A percentile compares a stretch with the other conserved stretches of the same genome.
phyloP scores from a whole-genome alignment of 176 grass and related monocot genomes.

The Eleusine coracana region DNA sequence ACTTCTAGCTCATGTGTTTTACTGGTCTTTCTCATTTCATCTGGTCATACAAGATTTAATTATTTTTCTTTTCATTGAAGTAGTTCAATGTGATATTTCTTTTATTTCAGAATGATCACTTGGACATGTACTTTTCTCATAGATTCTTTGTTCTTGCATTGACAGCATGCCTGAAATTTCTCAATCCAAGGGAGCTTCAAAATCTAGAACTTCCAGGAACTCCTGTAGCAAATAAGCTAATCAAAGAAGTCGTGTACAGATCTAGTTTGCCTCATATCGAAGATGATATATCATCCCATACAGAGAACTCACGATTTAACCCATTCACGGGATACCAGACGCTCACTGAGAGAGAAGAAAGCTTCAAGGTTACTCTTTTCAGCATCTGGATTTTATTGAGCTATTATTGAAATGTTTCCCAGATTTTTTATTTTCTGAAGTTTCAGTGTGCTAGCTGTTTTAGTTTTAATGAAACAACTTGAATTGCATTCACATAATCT shows the following conservation, averaged over 20 bases:
- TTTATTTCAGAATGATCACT: constrained; percentile 16
- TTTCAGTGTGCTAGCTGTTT: constrained; percentile 14
- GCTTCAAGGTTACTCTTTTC: constrained; percentile 74
- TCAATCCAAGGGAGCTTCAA: constrained; percentile 57
- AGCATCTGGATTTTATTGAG: constrained; percentile 28
- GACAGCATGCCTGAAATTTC: constrained; percentile 78
- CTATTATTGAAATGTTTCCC: constrained; percentile 12
- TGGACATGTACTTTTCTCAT: constrained; percentile 35
- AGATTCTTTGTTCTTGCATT: constrained; percentile 40
- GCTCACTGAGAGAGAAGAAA: constrained; percentile 83
- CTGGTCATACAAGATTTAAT: neutral
- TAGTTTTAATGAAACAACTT: neutral
- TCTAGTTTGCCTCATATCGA: constrained; percentile 35
- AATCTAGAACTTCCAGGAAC: constrained; percentile 62
- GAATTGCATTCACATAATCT: neutral
- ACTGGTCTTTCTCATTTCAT: neutral
- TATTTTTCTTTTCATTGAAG: neutral
- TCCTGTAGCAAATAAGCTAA: constrained; percentile 37
- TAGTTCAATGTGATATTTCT: neutral
- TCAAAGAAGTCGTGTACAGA: constrained; percentile 68
- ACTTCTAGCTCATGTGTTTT: neutral
- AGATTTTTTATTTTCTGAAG: constrained; percentile 1
- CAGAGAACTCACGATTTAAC: constrained; percentile 62
- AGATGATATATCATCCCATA: constrained; percentile 34
- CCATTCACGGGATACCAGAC: constrained; percentile 84